Base-by-base conservation (phyloP, 2,329 filamentous ascomycete species). In the Tolypocladium amazonense region DNA sequence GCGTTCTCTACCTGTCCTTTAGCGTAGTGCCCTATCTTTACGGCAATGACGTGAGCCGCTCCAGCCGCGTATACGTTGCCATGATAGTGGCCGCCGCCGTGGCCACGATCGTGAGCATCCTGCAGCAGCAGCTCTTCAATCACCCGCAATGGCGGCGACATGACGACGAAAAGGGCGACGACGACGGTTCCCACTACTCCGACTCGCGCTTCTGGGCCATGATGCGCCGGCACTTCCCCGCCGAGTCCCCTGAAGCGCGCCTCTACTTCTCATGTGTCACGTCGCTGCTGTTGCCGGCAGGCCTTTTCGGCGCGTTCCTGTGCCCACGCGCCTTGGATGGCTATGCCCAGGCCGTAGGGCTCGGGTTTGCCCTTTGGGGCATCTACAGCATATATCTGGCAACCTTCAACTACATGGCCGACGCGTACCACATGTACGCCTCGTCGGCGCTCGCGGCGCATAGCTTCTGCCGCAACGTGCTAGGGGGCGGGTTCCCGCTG, bases 401-500 rank as follows among this genome's bases (percentile, higher is more conserved):
- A 3, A 89, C 91, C 0, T 96, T 97, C 76, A 97, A 97, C 70
- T 97, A 96, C 66, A 80, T 97, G 1, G 91, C 92, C 25, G 92
- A 97, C 69, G 88, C 87, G 1, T 97, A 96, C 72, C 88, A 92
- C 69, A 79, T 83, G 2, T 96, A 93, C 67, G 90, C 92, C 0
- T 91, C 87, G 45, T 94, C 89, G 0, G 92, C 92, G 0, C 77
- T 96, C 7, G 92, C 92, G 0, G 90, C 92, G 0, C 91, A 96
- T 75, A 88, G 85, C 20, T 95, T 90, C 70, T 93, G 90, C 67
- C 84, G 92, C 14, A 97, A 96, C 70, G 77, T 96, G 2, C 76
- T 96, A 0, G 91, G 88, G 11, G 92, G 91, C 2, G 74, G 86
- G 0, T 96, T 97, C 63, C 92, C 92, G 0, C 77, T 96, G 1